Evolutionary conservation across 148 eudicot genomes (phyloP), one percentile per base, ranked within the genome.

Genomic region (Rhododendron mucronatum): DNA sequence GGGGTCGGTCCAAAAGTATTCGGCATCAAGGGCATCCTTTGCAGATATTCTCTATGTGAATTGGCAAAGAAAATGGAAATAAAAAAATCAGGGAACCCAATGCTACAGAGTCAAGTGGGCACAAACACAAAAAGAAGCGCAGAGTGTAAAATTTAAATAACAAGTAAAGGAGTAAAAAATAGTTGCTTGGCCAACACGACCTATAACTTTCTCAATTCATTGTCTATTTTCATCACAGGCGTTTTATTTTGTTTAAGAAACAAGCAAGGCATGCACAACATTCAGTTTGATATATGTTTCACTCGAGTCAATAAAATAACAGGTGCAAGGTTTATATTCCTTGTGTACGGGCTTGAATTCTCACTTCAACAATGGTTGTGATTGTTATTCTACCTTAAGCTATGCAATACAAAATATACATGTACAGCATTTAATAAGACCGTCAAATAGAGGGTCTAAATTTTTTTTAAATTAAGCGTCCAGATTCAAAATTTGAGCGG

Each of bases 21-120:
- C 94, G 59, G 95, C 98, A 91, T 91, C 98, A 84, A 95, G 94
- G 28, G 98, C 98, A 90, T 94, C 95, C 89, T 92, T 94, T 48
- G 98, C 95, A 82, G 96, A 89, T 86, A 95, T 95, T 89, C 98
- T 94, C 96, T 95, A 78, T 53, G 86, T 26, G 82, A 74, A 59
- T 47, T 85, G 59, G 50, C 37, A 88, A 77, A 77, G 69, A 44
- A 84, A 37, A 33, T 3, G 9, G 48, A 65, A 47, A 28, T 30
- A 65, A 90, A 78, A 76, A 78, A 76, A 23, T 61, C 45, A 69
- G 81, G 61, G 45, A 80, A 44, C 44, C 3, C 0, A 0, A 50
- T 15, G 11, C 35, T 26, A n/a, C 11, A 51, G 83, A 81, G 35
- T 2, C 45, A 86, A 20, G 21, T 30, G 47, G 33, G 15, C 0